Evolutionary conservation across 2,329 filamentous ascomycete genomes (phyloP).

Genomic region (Pseudogymnoascus sp.): DNA sequence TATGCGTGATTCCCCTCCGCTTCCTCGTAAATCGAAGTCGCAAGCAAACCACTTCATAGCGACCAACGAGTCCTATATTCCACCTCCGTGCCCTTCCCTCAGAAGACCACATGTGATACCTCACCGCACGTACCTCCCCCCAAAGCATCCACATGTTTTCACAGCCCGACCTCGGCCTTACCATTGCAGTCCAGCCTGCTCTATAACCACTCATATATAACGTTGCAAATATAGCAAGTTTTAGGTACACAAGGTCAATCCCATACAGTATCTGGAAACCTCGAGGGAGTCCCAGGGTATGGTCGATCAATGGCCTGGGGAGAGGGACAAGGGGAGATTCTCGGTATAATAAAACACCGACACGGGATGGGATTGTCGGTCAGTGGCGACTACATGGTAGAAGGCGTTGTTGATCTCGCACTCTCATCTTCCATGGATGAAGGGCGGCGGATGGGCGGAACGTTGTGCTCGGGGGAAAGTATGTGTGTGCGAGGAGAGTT

Average conservation of each 20-base stretch:
- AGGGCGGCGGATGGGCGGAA: neutral
- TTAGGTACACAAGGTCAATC: neutral
- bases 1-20: neutral
- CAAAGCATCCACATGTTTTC: neutral
- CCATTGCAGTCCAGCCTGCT: neutral
- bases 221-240: neutral
- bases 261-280: no score
- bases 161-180: neutral
- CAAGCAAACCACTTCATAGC: neutral
- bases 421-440: neutral
- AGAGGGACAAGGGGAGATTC: neutral
- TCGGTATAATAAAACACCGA: neutral
- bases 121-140: neutral
- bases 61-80: neutral
- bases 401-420: neutral
- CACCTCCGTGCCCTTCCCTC: neutral
- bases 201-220: neutral
- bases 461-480: neutral
- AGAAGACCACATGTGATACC: neutral
- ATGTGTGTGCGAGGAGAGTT: neutral
- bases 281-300: neutral
- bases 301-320: neutral
- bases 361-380: neutral
- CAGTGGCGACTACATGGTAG: no score
- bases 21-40: neutral